phyloP scores from a whole-genome alignment of 495 filamentous ascomycete genomes.

The Neurospora tetraspora region DNA sequence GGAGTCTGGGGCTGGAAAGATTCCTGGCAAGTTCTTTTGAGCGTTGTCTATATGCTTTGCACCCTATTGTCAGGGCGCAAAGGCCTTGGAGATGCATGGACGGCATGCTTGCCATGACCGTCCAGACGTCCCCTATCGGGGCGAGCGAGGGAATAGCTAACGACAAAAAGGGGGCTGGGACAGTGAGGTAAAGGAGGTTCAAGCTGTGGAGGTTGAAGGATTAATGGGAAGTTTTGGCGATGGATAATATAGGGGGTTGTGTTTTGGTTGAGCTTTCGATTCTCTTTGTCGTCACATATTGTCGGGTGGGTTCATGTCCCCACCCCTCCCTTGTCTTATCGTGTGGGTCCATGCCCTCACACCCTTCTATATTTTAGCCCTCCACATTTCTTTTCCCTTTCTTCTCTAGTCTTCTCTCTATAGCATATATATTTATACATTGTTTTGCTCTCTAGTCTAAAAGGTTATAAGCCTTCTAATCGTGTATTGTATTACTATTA shows the following conservation, averaged over 20 bases:
- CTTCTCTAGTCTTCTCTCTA: too few relatives aligned
- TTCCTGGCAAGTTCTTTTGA: conserved; percentile 44
- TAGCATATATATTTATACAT: too few relatives aligned
- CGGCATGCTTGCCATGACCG: neutral
- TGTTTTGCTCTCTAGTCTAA: too few relatives aligned
- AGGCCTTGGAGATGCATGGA: neutral
- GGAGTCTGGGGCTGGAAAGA: conserved; percentile 25
- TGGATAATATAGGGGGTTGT: neutral
- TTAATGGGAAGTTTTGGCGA: neutral
- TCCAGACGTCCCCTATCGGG: neutral
- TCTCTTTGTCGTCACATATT: neutral
- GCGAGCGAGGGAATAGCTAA: neutral
- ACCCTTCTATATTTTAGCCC: too few relatives aligned
- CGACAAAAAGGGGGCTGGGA: neutral
- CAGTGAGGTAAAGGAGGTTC: neutral
- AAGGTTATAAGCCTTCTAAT: too few relatives aligned
- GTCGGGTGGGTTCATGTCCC: too few relatives aligned
- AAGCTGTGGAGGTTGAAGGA: neutral
- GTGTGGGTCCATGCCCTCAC: too few relatives aligned
- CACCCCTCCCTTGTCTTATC: too few relatives aligned
- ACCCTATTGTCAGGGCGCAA: neutral
- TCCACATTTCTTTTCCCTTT: too few relatives aligned
- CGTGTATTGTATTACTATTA: too few relatives aligned
- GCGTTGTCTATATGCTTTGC: neutral
- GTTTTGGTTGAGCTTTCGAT: neutral